Evolutionary conservation across 1,284 basidiomycete genomes (phyloP).

Genomic region (Ustilago trichophora): DNA sequence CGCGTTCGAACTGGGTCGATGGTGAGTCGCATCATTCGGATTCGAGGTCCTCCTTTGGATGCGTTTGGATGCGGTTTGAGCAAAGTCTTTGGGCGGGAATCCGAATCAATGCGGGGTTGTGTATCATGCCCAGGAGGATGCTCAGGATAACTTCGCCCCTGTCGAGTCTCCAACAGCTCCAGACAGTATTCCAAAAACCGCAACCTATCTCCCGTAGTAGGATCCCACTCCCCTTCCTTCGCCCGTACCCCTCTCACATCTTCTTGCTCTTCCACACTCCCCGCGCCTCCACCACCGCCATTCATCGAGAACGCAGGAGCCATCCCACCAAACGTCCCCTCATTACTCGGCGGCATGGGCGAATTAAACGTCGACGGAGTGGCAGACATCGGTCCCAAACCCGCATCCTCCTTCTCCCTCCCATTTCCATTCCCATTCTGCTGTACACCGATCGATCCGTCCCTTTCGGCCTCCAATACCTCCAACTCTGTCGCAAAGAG

Average conservation of each 20-base stretch:
- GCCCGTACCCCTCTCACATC: constrained; percentile 29
- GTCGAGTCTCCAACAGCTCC: constrained; percentile 58
- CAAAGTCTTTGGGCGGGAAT: no score
- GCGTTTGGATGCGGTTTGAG: constrained; percentile 3
- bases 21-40: constrained; percentile 61
- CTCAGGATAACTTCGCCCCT: constrained; percentile 51
- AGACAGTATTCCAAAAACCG: constrained; percentile 55
- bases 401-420: neutral
- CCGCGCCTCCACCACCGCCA: neutral
- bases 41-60: constrained; percentile 9
- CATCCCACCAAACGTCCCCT: constrained; percentile 10
- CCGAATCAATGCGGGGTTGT: no score
- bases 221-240: constrained; percentile 44
- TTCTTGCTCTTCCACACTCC: constrained; percentile 25
- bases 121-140: constrained; percentile 12
- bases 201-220: constrained; percentile 38
- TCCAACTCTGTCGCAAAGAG: constrained; percentile 54
- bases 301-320: constrained; percentile 2
- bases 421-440: no score
- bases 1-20: constrained; percentile 60
- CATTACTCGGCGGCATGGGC: constrained; percentile 25
- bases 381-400: constrained; percentile 2
- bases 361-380: constrained; percentile 29
- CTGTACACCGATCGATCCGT: neutral
- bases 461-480: constrained; percentile 46